These are phyloP conservation scores for Thelephora aurantiotincta DNA, from an alignment of 768 basidiomycete species.

Conservation along the genomic window DNA sequence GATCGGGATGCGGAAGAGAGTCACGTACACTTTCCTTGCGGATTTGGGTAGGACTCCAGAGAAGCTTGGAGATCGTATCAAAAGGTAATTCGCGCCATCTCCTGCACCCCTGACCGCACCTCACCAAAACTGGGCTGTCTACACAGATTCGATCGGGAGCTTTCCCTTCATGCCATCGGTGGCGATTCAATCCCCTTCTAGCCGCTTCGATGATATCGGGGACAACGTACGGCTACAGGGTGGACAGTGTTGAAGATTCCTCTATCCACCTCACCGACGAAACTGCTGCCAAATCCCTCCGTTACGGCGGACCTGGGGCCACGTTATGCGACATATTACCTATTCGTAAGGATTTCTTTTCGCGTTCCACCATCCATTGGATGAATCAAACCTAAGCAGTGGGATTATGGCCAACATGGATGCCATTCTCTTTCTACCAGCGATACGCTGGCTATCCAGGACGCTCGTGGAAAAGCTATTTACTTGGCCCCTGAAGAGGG, in stretches of 20 bases:
- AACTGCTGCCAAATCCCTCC: slow-evolving; percentile 8
- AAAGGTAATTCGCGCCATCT: slow-evolving; percentile 3
- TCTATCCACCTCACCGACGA: slow-evolving; percentile 7
- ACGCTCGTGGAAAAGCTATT: not conserved
- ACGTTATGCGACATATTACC: slow-evolving; percentile 21
- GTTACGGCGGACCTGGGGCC: slow-evolving; percentile 7
- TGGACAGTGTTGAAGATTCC: slow-evolving; percentile 6
- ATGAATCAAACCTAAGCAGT: not conserved
- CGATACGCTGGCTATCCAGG: not conserved
- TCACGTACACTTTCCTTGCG: slow-evolving; percentile 6
- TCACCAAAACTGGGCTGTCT: not conserved
- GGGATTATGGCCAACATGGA: not conserved
- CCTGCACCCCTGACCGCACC: not conserved
- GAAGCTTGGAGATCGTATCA: slow-evolving; percentile 7
- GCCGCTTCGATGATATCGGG: slow-evolving; percentile 9
- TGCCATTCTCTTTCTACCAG: not conserved
- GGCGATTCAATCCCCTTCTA: not conserved
- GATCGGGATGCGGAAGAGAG: slow-evolving; percentile 8
- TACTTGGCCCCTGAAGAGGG: not conserved
- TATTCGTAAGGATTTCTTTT: slow-evolving; percentile 12
- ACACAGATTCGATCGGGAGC: slow-evolving; percentile 6
- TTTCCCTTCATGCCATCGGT: not conserved
- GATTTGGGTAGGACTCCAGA: slow-evolving; percentile 6
- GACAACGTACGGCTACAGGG: slow-evolving; percentile 7
- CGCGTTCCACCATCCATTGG: too few species aligned